phyloP scores from a whole-genome alignment of 176 grass and related monocot genomes.

The Lolium rigidum region DNA sequence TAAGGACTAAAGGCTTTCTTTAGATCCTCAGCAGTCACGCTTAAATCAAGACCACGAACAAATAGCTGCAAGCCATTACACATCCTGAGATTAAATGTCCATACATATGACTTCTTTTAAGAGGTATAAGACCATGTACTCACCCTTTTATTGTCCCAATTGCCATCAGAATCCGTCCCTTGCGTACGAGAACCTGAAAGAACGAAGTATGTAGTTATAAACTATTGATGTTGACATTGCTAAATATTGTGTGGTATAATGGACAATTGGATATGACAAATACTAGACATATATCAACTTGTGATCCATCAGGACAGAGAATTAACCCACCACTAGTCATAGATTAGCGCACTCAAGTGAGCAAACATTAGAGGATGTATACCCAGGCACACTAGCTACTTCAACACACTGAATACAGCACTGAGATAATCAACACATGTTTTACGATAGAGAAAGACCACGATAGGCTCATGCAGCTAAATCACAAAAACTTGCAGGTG shows the following conservation, averaged over 20 bases:
- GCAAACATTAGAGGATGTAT: not conserved
- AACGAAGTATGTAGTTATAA: constrained; percentile 17
- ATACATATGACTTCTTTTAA: constrained; percentile 32
- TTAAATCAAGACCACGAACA: constrained; percentile 51
- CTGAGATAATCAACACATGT: not conserved
- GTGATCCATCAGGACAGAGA: not conserved
- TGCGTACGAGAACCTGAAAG: constrained; percentile 46
- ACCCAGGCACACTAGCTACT: not conserved
- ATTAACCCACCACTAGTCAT: constrained; percentile 2
- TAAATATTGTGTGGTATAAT: not conserved
- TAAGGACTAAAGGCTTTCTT: constrained; percentile 52
- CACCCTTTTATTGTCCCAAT: constrained; percentile 56
- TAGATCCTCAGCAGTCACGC: constrained; percentile 56
- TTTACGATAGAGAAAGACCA: not conserved
- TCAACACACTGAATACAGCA: not conserved
- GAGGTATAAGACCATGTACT: constrained; percentile 34
- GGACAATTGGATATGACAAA: not conserved
- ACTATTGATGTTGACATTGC: constrained; percentile 6
- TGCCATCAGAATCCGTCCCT: constrained; percentile 37
- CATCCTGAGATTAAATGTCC: not conserved
- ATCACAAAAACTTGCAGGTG: not conserved
- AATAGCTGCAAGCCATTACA: constrained; percentile 54
- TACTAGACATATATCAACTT: constrained; percentile 18
- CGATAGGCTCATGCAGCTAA: not conserved
- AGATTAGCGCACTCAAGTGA: not conserved